Evolutionary conservation across 768 basidiomycete species (phyloP).

Genomic region (Mycena venus): DNA sequence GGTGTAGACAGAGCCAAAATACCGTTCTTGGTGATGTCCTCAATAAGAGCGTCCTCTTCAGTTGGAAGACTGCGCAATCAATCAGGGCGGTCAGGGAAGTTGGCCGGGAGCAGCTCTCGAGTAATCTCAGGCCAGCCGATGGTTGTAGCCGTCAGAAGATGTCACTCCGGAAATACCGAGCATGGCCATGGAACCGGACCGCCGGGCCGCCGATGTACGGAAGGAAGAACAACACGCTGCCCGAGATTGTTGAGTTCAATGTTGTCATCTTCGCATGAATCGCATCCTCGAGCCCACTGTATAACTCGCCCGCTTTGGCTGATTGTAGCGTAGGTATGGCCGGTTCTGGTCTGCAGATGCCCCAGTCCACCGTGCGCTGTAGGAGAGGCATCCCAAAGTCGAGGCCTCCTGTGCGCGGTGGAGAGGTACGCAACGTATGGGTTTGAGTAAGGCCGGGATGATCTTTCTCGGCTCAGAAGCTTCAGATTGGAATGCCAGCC

Average conservation of each 20-base stretch:
- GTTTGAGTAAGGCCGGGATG: neutral
- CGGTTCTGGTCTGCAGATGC: neutral
- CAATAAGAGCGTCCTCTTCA: neutral
- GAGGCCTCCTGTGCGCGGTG: neutral
- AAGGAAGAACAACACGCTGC: neutral
- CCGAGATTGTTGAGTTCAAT: neutral
- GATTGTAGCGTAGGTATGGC: neutral
- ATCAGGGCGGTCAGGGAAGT: neutral
- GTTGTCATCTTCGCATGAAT: neutral
- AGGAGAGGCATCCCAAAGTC: neutral
- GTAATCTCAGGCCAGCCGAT: neutral
- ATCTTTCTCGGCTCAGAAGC: neutral
- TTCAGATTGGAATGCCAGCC: neutral
- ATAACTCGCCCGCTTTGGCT: neutral
- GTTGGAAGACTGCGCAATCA: neutral
- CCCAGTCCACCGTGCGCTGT: neutral
- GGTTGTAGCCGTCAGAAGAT: neutral
- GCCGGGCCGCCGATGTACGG: neutral
- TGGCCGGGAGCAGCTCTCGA: neutral
- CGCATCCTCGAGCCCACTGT: neutral
- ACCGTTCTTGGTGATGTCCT: neutral
- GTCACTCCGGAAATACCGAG: neutral
- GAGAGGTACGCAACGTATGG: neutral
- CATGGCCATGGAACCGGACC: neutral
- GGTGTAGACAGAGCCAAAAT: slow-evolving; percentile 45